phyloP scores from a whole-genome alignment of 345 rosid genomes.

The Euphorbia pulcherrima region DNA sequence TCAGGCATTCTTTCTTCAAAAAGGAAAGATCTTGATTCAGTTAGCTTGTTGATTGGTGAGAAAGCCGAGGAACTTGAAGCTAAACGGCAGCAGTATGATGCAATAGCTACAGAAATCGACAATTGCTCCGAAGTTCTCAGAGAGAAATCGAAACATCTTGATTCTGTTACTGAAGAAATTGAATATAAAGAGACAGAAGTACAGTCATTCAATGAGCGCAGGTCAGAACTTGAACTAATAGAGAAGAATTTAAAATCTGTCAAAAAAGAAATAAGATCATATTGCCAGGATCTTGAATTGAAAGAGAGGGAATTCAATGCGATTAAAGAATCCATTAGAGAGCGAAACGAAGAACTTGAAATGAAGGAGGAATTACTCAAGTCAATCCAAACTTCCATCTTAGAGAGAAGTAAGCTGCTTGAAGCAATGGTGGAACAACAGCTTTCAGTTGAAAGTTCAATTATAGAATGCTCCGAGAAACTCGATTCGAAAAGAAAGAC shows the following conservation, averaged over 20 bases:
- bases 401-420: slow-evolving; percentile 15
- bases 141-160: not conserved
- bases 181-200: not conserved
- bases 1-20: not conserved
- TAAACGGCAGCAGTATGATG: slow-evolving; percentile 27
- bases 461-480: slow-evolving; percentile 1
- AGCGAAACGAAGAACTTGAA: not conserved
- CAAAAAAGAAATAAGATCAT: not conserved
- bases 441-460: not conserved
- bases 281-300: slow-evolving; percentile 19
- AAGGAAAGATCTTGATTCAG: slow-evolving; percentile 10
- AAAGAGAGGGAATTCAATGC: slow-evolving; percentile 24
- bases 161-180: not conserved
- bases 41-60: slow-evolving; percentile 9
- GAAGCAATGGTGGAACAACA: slow-evolving; percentile 6
- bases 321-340: slow-evolving; percentile 1
- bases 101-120: not conserved
- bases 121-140: not conserved
- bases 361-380: not conserved
- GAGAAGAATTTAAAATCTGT: slow-evolving; percentile 22
- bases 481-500: slow-evolving; percentile 16
- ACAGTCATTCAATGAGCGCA: not conserved
- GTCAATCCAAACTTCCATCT: slow-evolving; percentile 9
- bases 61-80: slow-evolving; percentile 4
- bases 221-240: slow-evolving; percentile 19